A percentile compares a stretch with the other conserved stretches of the same genome.
phyloP scores from a whole-genome alignment of 495 filamentous ascomycete species.

The Astrocystis sublimbata region DNA sequence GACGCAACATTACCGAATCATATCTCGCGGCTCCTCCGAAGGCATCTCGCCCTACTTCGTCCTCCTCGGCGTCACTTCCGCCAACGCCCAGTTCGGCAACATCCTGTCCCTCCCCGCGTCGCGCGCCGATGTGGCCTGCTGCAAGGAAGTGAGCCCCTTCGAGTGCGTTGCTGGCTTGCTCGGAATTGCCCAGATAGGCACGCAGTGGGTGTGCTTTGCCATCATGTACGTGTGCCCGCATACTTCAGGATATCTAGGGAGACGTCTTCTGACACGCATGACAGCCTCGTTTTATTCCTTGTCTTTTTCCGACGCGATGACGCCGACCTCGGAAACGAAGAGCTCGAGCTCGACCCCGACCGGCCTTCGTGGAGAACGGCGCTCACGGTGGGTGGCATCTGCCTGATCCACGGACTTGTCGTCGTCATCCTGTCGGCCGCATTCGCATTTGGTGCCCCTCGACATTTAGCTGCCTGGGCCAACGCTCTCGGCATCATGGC shows the following conservation, averaged over 20 bases:
- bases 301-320: slow-evolving; percentile 75
- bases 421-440: slow-evolving; percentile 66
- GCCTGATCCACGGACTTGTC: slow-evolving; percentile 67
- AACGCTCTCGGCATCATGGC: slow-evolving; percentile 78
- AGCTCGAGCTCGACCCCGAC: slow-evolving; percentile 36
- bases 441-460: slow-evolving; percentile 58
- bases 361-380: slow-evolving; percentile 74
- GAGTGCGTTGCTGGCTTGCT: slow-evolving; percentile 83
- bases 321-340: slow-evolving; percentile 50
- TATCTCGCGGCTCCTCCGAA: slow-evolving; percentile 81
- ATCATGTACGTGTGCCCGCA: slow-evolving; percentile 66
- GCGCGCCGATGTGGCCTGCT: slow-evolving; percentile 78
- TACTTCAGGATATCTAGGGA: neutral
- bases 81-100: slow-evolving; percentile 84
- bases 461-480: slow-evolving; percentile 70
- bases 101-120: slow-evolving; percentile 81
- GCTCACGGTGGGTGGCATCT: slow-evolving; percentile 65
- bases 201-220: slow-evolving; percentile 89
- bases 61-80: slow-evolving; percentile 84
- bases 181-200: slow-evolving; percentile 84
- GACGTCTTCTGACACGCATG: slow-evolving; percentile 2
- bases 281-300: slow-evolving; percentile 80
- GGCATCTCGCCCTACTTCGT: slow-evolving; percentile 94
- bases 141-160: slow-evolving; percentile 72
- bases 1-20: slow-evolving; percentile 91